Evolutionary conservation across 495 filamentous ascomycete species (phyloP), one percentile per base, ranked within the genome.

Genomic region (Neurospora sp.): DNA sequence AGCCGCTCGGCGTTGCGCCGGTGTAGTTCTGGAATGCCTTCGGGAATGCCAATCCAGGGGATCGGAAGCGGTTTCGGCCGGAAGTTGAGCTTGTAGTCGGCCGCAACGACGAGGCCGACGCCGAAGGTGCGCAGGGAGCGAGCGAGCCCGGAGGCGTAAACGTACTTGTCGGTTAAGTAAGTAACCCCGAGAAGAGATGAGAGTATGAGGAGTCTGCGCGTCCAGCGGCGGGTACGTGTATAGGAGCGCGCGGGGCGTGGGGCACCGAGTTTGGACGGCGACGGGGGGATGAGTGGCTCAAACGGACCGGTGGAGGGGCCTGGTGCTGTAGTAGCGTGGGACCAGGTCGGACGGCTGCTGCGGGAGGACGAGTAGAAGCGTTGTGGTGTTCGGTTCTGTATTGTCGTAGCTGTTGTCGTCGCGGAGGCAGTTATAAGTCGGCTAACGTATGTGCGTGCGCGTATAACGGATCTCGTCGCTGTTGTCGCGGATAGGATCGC

Each of bases 81-180:
- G 84, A 99, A 99, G 78, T 99, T 99, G 80, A 98, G 85, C 81
- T 99, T 98, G 83, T 99, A 99, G 84, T 99, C 95, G 23, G 92
- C 76, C 3, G 94, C 94, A 10, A 97, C 92, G 37, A 97, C 72
- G n/a, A 94, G 78, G 46, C 93, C 96, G 7, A 90, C 86, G 11
- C 85, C 84, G 78, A 98, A 94, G 2, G 96, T 97, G 46, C 90
- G 90, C 39, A 90, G 82, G n/a, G 91, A 96, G 69, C 95, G 92
- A 31, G 89, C 89, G 44, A 97, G 80, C 31, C 91, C 89, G 8
- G 92, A 89, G 27, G 93, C 92, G 82, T 96, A 95, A 77, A 91
- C 86, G 46, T 90, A 85, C 12, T 76, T 87, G 81, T 99, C 95
- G 75, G 91, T 59, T 18, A 87, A 82, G 79, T 92, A 97, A 72